Percentiles rank a stretch among this genome's conserved stretches.
phyloP scores from a whole-genome alignment of 306 rosid genomes.

The Hylodesmum podocarpum region DNA sequence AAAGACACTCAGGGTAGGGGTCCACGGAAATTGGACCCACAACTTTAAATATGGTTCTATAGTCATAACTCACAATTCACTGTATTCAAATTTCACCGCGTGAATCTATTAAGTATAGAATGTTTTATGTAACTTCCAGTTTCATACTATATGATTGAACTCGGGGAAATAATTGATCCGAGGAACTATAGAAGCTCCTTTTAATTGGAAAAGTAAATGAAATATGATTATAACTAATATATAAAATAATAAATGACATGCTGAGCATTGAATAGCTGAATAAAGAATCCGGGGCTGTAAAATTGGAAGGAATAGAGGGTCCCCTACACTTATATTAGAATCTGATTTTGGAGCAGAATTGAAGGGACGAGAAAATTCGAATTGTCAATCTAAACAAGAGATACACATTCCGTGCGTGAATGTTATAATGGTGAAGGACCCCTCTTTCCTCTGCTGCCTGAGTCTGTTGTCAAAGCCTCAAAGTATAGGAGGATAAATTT shows the following conservation, averaged over 20 bases:
- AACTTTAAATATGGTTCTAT: background rate
- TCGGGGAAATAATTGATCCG: conserved; percentile 12
- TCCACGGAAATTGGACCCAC: conserved; percentile 25
- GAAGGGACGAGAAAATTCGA: conserved; percentile 38
- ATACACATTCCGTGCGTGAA: conserved; percentile 59
- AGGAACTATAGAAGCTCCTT: background rate
- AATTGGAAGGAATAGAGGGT: conserved; percentile 24
- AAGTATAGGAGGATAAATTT: background rate
- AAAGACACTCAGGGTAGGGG: background rate
- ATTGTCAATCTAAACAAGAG: conserved; percentile 5
- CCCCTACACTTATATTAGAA: conserved; percentile 27
- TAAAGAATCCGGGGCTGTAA: background rate
- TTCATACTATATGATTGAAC: conserved; percentile 4
- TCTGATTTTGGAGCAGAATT: conserved; percentile 28
- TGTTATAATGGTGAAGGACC: conserved; percentile 41
- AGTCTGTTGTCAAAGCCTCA: background rate
- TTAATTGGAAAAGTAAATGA: background rate
- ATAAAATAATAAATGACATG: background rate
- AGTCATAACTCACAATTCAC: conserved; percentile 14
- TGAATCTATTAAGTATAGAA: background rate
- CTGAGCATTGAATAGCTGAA: background rate
- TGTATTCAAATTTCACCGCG: background rate
- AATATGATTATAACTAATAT: background rate
- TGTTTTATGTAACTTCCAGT: background rate
- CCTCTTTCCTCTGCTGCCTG: background rate